Evolutionary conservation across 2,329 filamentous ascomycete species (phyloP).

Genomic region (Colletotrichum sp.): DNA sequence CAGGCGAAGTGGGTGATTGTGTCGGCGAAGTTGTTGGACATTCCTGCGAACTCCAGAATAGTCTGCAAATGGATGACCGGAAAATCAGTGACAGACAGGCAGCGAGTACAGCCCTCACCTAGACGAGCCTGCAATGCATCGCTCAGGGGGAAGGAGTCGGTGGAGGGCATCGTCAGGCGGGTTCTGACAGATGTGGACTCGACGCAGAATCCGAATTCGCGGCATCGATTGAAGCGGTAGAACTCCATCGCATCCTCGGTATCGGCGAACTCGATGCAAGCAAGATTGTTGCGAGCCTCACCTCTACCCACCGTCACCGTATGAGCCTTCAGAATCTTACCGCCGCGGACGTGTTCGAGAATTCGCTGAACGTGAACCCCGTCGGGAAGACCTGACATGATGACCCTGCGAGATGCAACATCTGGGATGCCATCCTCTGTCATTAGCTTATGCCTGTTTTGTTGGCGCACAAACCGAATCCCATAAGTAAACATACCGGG

Average conservation of each 20-base stretch:
- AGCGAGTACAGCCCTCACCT: background rate
- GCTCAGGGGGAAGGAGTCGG: constrained; percentile 9
- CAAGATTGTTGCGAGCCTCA: background rate
- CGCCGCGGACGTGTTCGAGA: constrained; percentile 15
- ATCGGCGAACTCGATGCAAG: constrained; percentile 3
- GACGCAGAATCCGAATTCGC: constrained; percentile 9
- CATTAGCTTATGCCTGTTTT: background rate
- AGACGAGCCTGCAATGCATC: background rate
- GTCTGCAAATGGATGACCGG: background rate
- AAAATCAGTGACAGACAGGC: constrained; percentile 3
- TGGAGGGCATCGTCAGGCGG: background rate
- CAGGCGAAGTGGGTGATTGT: constrained; percentile 2
- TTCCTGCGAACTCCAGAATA: background rate
- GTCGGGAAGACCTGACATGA: constrained; percentile 14
- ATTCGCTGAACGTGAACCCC: background rate
- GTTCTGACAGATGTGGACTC: background rate
- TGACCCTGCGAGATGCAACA: constrained; percentile 6
- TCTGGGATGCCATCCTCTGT: background rate
- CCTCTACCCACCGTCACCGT: background rate
- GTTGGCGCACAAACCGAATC: constrained; percentile 1
- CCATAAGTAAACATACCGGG: constrained; percentile 18
- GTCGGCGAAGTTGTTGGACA: background rate
- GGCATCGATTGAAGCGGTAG: background rate
- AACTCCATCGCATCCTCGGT: background rate
- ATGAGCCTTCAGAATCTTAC: constrained; percentile 9